These are phyloP conservation scores for Podospora pseudopauciseta DNA, from an alignment of 495 filamentous ascomycete species.

Conservation along the genomic window DNA sequence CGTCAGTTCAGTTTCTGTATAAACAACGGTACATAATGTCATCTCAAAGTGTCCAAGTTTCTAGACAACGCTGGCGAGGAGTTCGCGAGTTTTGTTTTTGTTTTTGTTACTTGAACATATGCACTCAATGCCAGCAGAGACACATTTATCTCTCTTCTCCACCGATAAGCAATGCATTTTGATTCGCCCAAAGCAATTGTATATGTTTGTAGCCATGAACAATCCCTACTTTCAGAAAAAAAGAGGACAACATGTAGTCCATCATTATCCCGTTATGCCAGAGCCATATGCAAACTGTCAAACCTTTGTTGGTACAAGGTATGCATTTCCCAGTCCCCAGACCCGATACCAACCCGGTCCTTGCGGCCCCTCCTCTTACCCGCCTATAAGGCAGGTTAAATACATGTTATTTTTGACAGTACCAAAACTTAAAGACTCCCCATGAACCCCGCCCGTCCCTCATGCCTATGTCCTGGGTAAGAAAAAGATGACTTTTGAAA, in stretches of 20 bases:
- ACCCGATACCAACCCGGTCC: not conserved
- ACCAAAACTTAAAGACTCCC: not conserved
- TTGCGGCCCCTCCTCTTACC: not conserved
- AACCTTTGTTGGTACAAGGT: not conserved
- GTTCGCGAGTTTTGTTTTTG: not conserved
- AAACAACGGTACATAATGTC: too few relatives aligned
- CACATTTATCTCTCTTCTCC: not conserved
- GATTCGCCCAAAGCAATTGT: not conserved
- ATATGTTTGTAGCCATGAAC: not conserved
- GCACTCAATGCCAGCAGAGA: not conserved
- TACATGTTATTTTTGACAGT: not conserved
- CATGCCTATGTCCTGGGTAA: not conserved
- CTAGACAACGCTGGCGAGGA: not conserved
- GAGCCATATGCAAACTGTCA: not conserved
- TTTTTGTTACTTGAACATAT: not conserved
- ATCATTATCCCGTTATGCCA: slow-evolving; percentile 10
- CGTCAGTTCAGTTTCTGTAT: too few relatives aligned
- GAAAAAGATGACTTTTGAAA: not conserved
- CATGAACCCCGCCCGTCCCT: not conserved
- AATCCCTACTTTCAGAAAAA: not conserved
- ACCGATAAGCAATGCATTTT: not conserved
- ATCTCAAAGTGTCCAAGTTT: too few relatives aligned
- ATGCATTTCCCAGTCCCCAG: not conserved
- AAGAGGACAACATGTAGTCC: not conserved
- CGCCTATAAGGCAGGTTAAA: not conserved